Conservation (phyloP, 192 early-diverging fungal genomes). For the Borealophlyctis nickersoniae region DNA sequence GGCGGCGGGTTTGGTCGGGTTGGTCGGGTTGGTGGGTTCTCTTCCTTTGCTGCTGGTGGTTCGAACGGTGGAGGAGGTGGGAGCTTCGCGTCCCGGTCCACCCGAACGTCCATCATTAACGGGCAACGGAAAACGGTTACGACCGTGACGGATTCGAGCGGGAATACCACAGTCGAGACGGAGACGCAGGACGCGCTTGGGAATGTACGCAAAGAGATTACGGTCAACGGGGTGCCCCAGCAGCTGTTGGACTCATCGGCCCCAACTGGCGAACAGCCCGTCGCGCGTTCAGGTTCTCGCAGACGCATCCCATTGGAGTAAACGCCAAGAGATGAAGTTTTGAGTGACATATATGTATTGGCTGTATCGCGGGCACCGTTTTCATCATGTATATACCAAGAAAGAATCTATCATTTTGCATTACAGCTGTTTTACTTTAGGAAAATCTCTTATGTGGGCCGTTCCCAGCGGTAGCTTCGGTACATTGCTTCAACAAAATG, state of each 20-base stretch:
- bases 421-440: not conserved
- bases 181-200: not conserved
- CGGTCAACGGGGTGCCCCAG: conserved; percentile 6
- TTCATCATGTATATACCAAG: not conserved
- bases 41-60: not conserved
- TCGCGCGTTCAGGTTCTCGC: too few relatives aligned
- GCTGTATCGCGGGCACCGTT: too few relatives aligned
- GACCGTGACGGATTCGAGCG: not conserved
- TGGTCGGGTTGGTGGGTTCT: not conserved
- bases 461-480: conserved; percentile 25
- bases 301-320: too few relatives aligned
- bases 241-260: too few relatives aligned
- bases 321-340: not conserved
- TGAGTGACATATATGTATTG: not conserved
- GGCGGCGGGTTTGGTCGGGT: not conserved
- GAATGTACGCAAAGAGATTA: not conserved
- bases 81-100: not conserved
- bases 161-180: not conserved
- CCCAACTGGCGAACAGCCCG: too few relatives aligned
- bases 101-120: not conserved
- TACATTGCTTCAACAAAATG: conserved; percentile 32
- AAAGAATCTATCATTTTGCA: not conserved
- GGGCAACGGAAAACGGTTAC: not conserved
- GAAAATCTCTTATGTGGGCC: conserved; percentile 17
- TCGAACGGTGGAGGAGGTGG: not conserved